Conservation (phyloP, 108 stramenopile genomes). For the Aureococcus anophagefferens region DNA sequence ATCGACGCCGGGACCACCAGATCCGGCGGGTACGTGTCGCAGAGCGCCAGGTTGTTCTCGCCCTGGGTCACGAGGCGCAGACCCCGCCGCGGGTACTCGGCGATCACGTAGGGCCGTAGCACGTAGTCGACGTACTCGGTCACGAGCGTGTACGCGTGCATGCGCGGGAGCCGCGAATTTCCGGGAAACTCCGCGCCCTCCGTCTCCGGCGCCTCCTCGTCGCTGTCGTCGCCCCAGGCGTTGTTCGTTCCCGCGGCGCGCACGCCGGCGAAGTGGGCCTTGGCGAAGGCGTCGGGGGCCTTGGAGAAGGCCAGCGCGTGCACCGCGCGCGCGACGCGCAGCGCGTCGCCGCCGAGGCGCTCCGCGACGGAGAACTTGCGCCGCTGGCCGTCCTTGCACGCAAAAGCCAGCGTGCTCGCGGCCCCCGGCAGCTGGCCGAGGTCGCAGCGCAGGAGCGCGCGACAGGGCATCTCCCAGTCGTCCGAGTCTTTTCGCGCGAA, state of each 20-base stretch:
- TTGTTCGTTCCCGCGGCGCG: too few relatives aligned
- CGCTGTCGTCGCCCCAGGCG: too few relatives aligned
- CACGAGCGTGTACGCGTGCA: too few relatives aligned
- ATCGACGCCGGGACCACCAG: slow-evolving; percentile 33
- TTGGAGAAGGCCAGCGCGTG: neutral
- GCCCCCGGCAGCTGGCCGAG: neutral
- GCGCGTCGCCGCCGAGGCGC: neutral
- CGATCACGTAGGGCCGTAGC: too few relatives aligned
- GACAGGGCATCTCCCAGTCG: neutral
- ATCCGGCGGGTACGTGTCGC: slow-evolving; percentile 36
- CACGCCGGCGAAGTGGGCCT: too few relatives aligned
- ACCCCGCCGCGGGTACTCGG: too few relatives aligned
- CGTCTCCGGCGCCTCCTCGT: too few relatives aligned
- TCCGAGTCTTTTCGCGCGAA: neutral
- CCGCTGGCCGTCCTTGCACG: neutral
- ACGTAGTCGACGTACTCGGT: too few relatives aligned
- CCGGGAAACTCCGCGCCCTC: too few relatives aligned
- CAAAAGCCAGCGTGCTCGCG: neutral
- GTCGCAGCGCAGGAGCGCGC: neutral
- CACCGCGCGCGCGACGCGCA: neutral
- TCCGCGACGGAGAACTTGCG: neutral
- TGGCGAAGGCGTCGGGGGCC: neutral
- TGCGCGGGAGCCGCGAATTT: too few relatives aligned
- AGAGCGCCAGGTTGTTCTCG: slow-evolving; percentile 16
- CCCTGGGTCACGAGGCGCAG: too few relatives aligned